phyloP scores from a whole-genome alignment of 1,284 basidiomycete genomes.

The Rhodotorula sp. region DNA sequence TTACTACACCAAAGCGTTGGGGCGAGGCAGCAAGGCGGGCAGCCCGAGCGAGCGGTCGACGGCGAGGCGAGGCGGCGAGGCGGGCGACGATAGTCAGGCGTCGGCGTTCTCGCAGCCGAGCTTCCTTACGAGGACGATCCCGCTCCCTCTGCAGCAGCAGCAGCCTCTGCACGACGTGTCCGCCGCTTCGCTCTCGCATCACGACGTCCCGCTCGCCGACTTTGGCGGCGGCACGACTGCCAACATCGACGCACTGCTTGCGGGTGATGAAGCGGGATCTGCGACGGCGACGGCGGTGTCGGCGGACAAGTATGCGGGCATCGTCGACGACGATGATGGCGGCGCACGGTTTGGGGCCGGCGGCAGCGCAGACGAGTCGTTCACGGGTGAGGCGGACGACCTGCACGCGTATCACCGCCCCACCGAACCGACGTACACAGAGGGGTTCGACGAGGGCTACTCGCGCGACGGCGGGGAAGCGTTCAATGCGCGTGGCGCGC shows the following conservation, averaged over 20 bases:
- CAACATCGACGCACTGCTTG: constrained; percentile 45
- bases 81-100: constrained; percentile 6
- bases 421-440: constrained; percentile 8
- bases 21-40: not conserved
- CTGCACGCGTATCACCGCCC: not conserved
- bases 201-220: constrained; percentile 38
- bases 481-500: constrained; percentile 5
- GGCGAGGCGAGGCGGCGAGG: not conserved
- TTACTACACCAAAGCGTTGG: not conserved
- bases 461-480: constrained; percentile 18
- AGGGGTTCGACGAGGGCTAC: constrained; percentile 3
- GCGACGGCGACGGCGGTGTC: not conserved
- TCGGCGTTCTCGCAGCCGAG: constrained; percentile 17
- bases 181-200: not conserved
- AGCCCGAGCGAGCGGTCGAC: constrained; percentile 11
- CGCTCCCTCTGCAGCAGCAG: constrained; percentile 6
- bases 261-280: not conserved
- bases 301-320: constrained; percentile 20
- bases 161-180: not conserved
- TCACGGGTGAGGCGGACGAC: constrained; percentile 14
- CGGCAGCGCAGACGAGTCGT: constrained; percentile 3
- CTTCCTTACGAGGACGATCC: constrained; percentile 10
- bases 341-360: not conserved
- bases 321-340: constrained; percentile 35
- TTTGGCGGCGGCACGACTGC: constrained; percentile 52